Percentiles rank a stretch among this genome's conserved stretches.
Conservation (phyloP, 2,329 filamentous ascomycete genomes). For the Cordyceps fumosorosea region DNA sequence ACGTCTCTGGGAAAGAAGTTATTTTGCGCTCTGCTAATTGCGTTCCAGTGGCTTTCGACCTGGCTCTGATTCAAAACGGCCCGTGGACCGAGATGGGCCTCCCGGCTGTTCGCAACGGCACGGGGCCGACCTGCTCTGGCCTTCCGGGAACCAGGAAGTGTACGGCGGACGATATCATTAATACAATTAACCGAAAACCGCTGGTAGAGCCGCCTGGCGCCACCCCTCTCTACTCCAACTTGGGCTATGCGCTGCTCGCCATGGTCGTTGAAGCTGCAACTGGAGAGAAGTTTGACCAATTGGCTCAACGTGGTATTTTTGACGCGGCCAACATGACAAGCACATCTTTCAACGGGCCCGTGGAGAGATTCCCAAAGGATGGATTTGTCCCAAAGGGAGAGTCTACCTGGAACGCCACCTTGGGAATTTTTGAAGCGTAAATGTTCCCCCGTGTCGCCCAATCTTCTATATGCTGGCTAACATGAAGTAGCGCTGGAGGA, state of each 20-base stretch:
- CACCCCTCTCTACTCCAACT: conserved; percentile 43
- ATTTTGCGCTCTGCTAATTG: neutral
- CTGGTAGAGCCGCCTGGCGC: conserved; percentile 38
- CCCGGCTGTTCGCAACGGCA: conserved; percentile 23
- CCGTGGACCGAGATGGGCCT: conserved; percentile 27
- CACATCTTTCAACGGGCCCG: conserved; percentile 30
- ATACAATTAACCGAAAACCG: conserved; percentile 21
- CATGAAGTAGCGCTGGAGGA: conserved; percentile 27
- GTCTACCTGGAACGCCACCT: conserved; percentile 26
- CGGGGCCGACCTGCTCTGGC: conserved; percentile 28
- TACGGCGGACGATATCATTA: conserved; percentile 23
- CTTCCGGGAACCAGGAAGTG: conserved; percentile 27
- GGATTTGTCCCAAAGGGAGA: conserved; percentile 32
- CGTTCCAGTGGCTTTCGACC: conserved; percentile 26
- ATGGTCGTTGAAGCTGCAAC: conserved; percentile 38
- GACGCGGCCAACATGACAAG: conserved; percentile 35
- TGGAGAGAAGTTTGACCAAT: conserved; percentile 31
- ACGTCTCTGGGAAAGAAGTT: neutral
- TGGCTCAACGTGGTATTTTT: conserved; percentile 35
- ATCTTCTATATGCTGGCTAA: neutral
- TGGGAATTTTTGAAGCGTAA: conserved; percentile 30
- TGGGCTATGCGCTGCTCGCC: conserved; percentile 38
- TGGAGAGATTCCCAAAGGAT: conserved; percentile 18
- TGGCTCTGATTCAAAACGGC: conserved; percentile 21
- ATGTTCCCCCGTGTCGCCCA: neutral